Percentiles rank a stretch among this genome's conserved stretches.
These are phyloP conservation scores for Penicillium verhagenii DNA, from an alignment of 495 filamentous ascomycete genomes.

Conservation along the genomic window DNA sequence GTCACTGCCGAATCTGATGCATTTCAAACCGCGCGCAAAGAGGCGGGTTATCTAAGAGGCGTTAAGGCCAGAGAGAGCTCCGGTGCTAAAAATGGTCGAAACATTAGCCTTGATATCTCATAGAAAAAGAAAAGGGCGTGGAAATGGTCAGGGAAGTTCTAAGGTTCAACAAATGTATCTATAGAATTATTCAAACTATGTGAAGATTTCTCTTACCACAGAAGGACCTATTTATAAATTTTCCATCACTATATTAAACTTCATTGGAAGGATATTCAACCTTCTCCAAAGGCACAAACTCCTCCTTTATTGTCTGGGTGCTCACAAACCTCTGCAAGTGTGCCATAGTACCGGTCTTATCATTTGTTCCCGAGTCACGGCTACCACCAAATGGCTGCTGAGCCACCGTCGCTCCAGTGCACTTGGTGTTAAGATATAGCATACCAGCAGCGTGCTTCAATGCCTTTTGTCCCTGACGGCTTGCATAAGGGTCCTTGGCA, in stretches of 20 bases:
- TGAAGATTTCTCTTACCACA: too few species aligned
- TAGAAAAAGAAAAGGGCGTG: too few species aligned
- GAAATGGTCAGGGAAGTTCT: too few species aligned
- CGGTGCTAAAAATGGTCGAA: too few species aligned
- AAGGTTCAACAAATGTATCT: too few species aligned
- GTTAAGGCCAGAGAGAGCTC: too few species aligned
- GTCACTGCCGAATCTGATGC: too few species aligned
- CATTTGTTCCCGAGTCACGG: conserved; percentile 73
- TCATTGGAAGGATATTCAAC: conserved; percentile 71
- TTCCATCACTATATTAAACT: conserved; percentile 10
- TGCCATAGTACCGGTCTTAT: conserved; percentile 71
- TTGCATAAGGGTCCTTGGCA: conserved; percentile 61
- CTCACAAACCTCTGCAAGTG: conserved; percentile 71
- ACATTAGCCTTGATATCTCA: too few species aligned
- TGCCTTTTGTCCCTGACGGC: conserved; percentile 64
- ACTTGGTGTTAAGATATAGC: conserved; percentile 77
- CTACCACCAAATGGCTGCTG: conserved; percentile 83
- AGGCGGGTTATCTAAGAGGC: too few species aligned
- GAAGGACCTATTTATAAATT: neutral
- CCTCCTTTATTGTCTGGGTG: conserved; percentile 73
- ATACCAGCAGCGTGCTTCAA: conserved; percentile 78
- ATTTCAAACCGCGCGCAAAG: too few species aligned
- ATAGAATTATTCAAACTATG: too few species aligned
- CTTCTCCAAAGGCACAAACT: conserved; percentile 57
- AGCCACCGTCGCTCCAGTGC: conserved; percentile 75